Percentiles rank a stretch among this genome's conserved stretches.
Conservation (phyloP, 768 basidiomycete species). For the Tephrocybe rancida region DNA sequence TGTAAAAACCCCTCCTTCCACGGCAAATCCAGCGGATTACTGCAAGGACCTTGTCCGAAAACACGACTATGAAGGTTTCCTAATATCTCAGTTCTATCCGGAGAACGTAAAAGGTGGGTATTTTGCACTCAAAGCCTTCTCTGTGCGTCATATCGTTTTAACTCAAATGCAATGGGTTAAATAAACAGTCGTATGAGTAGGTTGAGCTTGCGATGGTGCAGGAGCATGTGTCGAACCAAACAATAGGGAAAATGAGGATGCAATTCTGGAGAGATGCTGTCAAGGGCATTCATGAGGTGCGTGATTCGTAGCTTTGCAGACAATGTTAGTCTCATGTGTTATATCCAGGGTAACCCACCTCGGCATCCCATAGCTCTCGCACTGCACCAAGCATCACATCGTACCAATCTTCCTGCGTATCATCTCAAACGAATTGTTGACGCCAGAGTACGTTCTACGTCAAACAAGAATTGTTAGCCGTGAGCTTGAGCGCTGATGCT, state of each 20-base stretch:
- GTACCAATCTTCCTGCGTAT: conserved; percentile 61
- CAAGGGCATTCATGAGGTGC: conserved; percentile 65
- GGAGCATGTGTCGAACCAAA: conserved; percentile 72
- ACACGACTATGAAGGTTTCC: conserved; percentile 82
- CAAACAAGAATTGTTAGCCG: neutral
- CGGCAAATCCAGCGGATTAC: conserved; percentile 53
- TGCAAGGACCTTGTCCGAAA: conserved; percentile 74
- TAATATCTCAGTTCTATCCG: conserved; percentile 75
- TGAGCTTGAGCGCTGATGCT: conserved; percentile 19
- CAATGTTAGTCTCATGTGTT: conserved; percentile 9
- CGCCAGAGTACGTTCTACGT: conserved; percentile 62
- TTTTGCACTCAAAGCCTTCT: conserved; percentile 82
- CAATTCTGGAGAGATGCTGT: conserved; percentile 88
- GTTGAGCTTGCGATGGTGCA: conserved; percentile 78
- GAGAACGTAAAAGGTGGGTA: conserved; percentile 62
- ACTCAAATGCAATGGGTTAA: neutral
- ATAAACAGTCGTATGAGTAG: conserved; percentile 35
- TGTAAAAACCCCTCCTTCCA: conserved; percentile 3
- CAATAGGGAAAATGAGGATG: conserved; percentile 82
- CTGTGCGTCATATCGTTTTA: conserved; percentile 52
- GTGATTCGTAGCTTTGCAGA: conserved; percentile 17
- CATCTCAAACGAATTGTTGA: conserved; percentile 84
- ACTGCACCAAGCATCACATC: conserved; percentile 56
- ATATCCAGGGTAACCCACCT: conserved; percentile 67
- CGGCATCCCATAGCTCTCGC: conserved; percentile 82